Conservation (phyloP, 441 rosid genomes). For the Syzygium syzygioides region DNA sequence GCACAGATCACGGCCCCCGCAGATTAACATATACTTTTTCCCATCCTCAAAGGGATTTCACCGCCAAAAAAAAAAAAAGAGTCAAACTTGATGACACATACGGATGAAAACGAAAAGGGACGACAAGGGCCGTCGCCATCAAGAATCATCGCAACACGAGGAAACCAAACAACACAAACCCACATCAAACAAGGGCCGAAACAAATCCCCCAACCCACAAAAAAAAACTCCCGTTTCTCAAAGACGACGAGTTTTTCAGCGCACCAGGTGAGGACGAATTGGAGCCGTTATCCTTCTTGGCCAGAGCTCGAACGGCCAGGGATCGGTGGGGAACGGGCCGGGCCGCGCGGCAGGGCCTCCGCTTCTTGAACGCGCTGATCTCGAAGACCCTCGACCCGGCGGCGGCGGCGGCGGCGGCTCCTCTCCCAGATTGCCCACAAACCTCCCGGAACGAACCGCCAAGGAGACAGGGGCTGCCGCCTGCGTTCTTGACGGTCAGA, state of each 20-base stretch:
- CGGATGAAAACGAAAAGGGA: not conserved
- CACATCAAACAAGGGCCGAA: not conserved
- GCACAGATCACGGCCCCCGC: not conserved
- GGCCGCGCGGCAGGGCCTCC: not conserved
- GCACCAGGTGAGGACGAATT: conserved; percentile 48
- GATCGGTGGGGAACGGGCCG: conserved; percentile 18
- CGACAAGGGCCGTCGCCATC: not conserved
- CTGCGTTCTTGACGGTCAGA: conserved; percentile 42
- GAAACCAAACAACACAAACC: not conserved
- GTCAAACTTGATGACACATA: not conserved
- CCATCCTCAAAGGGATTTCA: not conserved
- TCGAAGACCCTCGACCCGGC: conserved; percentile 20
- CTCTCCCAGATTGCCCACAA: conserved; percentile 21
- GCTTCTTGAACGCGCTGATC: conserved; percentile 20
- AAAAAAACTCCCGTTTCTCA: not conserved
- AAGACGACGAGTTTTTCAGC: not conserved
- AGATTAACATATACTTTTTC: not conserved
- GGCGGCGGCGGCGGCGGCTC: not conserved
- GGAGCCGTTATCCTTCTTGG: conserved; percentile 66
- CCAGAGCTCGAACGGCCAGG: conserved; percentile 42
- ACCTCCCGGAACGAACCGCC: conserved; percentile 28
- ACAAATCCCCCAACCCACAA: not conserved
- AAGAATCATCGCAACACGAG: not conserved
- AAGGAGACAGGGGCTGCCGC: conserved; percentile 26
- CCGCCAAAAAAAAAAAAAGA: not conserved